These are phyloP conservation scores for Venturia aucupariae DNA, from an alignment of 2,329 filamentous ascomycete species.

Conservation along the genomic window DNA sequence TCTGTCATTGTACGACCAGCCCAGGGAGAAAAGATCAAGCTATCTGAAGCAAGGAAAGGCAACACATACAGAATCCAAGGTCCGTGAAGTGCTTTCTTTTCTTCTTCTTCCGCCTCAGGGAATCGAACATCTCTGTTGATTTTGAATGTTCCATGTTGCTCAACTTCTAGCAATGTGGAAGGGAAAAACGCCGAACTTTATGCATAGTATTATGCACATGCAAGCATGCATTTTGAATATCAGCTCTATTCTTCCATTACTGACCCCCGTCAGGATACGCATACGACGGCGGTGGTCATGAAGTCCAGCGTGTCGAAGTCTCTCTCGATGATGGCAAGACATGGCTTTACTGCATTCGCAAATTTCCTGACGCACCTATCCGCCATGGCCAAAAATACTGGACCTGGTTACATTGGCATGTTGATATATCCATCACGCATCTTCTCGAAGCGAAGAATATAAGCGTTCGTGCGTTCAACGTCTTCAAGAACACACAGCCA, in stretches of 20 bases:
- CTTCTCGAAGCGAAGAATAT: slow-evolving; percentile 36
- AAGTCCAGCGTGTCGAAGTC: slow-evolving; percentile 36
- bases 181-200: too few relatives aligned
- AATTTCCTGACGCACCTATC: slow-evolving; percentile 40
- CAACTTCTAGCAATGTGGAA: not conserved
- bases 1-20: slow-evolving; percentile 38
- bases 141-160: not conserved
- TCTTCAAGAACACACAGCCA: slow-evolving; percentile 44
- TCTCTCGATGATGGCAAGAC: slow-evolving; percentile 38
- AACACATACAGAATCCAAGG: slow-evolving; percentile 20
- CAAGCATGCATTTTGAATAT: not conserved
- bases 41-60: slow-evolving; percentile 30
- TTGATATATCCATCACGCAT: slow-evolving; percentile 39
- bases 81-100: too few relatives aligned
- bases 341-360: slow-evolving; percentile 36
- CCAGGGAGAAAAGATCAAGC: slow-evolving; percentile 36
- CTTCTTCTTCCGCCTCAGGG: too few relatives aligned
- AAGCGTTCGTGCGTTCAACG: slow-evolving; percentile 39
- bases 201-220: not conserved
- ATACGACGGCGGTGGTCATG: slow-evolving; percentile 42
- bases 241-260: not conserved
- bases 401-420: slow-evolving; percentile 46
- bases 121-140: too few relatives aligned
- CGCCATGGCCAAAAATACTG: slow-evolving; percentile 46
- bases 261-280: slow-evolving; percentile 29